phyloP scores from a whole-genome alignment of 441 rosid genomes.

The Pelargonium myrrhifolium region DNA sequence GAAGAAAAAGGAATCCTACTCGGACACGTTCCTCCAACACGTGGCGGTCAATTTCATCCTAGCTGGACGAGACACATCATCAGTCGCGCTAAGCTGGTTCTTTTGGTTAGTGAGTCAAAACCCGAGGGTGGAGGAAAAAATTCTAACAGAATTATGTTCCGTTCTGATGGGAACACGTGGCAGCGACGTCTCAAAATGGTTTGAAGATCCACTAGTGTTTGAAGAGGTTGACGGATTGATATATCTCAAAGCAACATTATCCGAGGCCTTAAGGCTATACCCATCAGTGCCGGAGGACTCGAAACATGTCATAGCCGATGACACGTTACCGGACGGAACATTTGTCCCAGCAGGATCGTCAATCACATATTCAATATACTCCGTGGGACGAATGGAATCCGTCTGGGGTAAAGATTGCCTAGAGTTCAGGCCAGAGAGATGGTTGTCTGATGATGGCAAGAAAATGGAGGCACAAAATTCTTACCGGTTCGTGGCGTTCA shows the following conservation, averaged over 20 bases:
- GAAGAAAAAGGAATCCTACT: constrained; percentile 75
- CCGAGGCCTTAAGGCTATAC: constrained; percentile 79
- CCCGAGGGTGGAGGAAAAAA: constrained; percentile 59
- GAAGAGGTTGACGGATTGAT: constrained; percentile 70
- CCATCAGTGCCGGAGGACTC: constrained; percentile 89
- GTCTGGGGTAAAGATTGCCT: constrained; percentile 87
- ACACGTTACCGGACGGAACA: constrained; percentile 81
- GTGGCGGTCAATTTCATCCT: constrained; percentile 95
- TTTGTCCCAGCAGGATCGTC: constrained; percentile 82
- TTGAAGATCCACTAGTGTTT: constrained; percentile 55
- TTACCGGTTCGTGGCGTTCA: constrained; percentile 48
- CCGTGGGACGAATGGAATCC: constrained; percentile 83
- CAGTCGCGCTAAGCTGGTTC: constrained; percentile 90
- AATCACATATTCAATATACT: constrained; percentile 86
- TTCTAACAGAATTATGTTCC: constrained; percentile 48
- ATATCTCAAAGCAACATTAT: constrained; percentile 76
- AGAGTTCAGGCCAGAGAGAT: constrained; percentile 74
- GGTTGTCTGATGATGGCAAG: constrained; percentile 61
- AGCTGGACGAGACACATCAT: constrained; percentile 96
- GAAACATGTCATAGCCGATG: constrained; percentile 69
- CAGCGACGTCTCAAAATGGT: constrained; percentile 46
- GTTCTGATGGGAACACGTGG: constrained; percentile 71
- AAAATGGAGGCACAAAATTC: constrained; percentile 48
- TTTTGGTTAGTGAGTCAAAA: constrained; percentile 64
- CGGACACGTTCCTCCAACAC: constrained; percentile 69